phyloP scores from a whole-genome alignment of 2,329 filamentous ascomycete genomes.

The Graphilbum sp. region DNA sequence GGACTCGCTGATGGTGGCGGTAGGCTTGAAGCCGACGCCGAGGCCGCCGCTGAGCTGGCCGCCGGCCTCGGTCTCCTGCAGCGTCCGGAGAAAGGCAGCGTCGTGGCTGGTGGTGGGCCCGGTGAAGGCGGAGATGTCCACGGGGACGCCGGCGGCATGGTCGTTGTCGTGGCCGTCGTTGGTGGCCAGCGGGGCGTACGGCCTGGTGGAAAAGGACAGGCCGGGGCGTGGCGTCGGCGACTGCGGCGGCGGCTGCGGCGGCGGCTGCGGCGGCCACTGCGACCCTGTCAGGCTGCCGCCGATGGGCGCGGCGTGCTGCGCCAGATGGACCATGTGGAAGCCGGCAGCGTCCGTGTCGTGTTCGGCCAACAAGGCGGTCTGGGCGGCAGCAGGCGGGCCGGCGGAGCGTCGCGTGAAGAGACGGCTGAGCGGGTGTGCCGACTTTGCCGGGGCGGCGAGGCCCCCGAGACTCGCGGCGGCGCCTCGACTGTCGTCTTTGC shows the following conservation, averaged over 20 bases:
- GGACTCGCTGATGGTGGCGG: slow-evolving; percentile 28
- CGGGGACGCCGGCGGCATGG: slow-evolving; percentile 12
- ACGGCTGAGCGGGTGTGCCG: neutral
- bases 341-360: slow-evolving; percentile 19
- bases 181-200: slow-evolving; percentile 16
- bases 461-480: neutral
- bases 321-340: slow-evolving; percentile 20
- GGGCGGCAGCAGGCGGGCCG: slow-evolving; percentile 7
- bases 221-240: neutral
- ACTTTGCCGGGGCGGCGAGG: too few species aligned
- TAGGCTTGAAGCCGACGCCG: slow-evolving; percentile 34
- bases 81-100: slow-evolving; percentile 24
- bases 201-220: slow-evolving; percentile 9
- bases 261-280: too few species aligned
- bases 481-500: neutral
- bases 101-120: slow-evolving; percentile 29
- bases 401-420: slow-evolving; percentile 3
- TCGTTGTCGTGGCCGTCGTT: slow-evolving; percentile 15
- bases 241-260: too few species aligned
- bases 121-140: slow-evolving; percentile 29
- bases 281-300: too few species aligned
- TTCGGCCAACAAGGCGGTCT: slow-evolving; percentile 18
- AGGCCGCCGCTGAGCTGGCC: slow-evolving; percentile 42
- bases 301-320: slow-evolving; percentile 24
- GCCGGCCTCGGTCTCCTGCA: slow-evolving; percentile 35